These are phyloP conservation scores for Penicillium parvum DNA, from an alignment of 495 filamentous ascomycete genomes.

Conservation along the genomic window DNA sequence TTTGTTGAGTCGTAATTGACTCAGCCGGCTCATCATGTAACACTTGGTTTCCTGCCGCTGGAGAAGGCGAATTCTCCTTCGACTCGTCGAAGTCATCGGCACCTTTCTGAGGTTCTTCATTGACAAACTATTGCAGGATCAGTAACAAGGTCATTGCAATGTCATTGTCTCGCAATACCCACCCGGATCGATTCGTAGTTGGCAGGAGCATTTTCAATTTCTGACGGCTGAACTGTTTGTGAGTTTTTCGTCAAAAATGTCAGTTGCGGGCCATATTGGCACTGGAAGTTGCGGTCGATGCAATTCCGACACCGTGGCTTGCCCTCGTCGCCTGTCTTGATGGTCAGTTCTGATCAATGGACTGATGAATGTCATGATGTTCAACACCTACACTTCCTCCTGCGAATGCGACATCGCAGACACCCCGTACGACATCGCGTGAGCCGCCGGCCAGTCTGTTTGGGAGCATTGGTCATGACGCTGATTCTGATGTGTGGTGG, in stretches of 20 bases:
- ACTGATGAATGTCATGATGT: background rate
- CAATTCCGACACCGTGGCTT: conserved; percentile 43
- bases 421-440: conserved; percentile 42
- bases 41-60: background rate
- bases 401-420: conserved; percentile 38
- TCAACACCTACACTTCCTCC: conserved; percentile 36
- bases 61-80: background rate
- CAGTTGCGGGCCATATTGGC: conserved; percentile 37
- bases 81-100: background rate
- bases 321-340: conserved; percentile 34
- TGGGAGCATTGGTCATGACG: conserved; percentile 11
- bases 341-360: background rate
- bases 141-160: background rate
- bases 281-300: conserved; percentile 33
- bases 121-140: conserved; percentile 23
- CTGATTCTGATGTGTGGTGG: background rate
- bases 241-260: conserved; percentile 42
- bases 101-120: conserved; percentile 14
- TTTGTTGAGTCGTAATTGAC: background rate
- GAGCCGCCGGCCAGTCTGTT: conserved; percentile 13
- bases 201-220: conserved; percentile 6
- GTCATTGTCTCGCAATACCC: background rate
- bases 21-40: background rate
- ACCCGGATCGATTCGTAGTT: conserved; percentile 27
- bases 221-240: conserved; percentile 21